phyloP scores from a whole-genome alignment of 208 protist species.

The Leishmania tropica region DNA sequence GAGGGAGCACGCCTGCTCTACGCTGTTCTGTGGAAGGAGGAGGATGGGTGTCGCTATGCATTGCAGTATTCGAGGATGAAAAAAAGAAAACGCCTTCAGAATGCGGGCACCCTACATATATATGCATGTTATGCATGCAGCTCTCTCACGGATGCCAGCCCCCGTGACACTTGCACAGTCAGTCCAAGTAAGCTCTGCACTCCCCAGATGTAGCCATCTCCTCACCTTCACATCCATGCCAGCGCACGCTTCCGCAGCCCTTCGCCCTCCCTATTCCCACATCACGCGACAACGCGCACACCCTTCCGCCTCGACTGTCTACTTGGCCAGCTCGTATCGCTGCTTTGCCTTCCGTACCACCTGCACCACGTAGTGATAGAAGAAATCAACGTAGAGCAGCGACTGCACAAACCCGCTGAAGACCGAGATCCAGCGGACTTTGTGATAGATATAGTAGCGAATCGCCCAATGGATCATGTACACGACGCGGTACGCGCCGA shows the following conservation, averaged over 20 bases:
- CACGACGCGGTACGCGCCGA: conserved; percentile 94
- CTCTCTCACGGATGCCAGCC: neutral
- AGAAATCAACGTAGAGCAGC: conserved; percentile 96
- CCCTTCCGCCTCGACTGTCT: neutral
- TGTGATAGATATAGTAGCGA: conserved; percentile 72
- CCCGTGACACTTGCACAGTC: neutral
- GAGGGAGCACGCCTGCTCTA: neutral
- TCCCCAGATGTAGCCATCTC: neutral
- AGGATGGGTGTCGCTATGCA: neutral
- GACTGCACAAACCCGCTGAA: conserved; percentile 92
- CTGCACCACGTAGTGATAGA: conserved; percentile 95
- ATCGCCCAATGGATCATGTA: conserved; percentile 97
- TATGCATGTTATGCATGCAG: neutral
- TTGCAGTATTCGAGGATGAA: neutral
- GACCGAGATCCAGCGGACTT: conserved; percentile 77
- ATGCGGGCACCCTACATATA: neutral
- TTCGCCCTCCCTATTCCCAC: neutral
- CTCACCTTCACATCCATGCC: neutral
- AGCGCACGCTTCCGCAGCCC: neutral
- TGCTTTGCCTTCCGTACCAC: conserved; percentile 81
- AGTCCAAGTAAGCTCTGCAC: neutral
- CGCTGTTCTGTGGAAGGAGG: no score
- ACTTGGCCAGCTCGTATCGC: conserved; percentile 76
- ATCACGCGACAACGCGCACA: neutral
- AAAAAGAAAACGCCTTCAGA: neutral